These are phyloP conservation scores for Cladobotryum mycophilum DNA, from an alignment of 2,329 filamentous ascomycete species.

Conservation along the genomic window DNA sequence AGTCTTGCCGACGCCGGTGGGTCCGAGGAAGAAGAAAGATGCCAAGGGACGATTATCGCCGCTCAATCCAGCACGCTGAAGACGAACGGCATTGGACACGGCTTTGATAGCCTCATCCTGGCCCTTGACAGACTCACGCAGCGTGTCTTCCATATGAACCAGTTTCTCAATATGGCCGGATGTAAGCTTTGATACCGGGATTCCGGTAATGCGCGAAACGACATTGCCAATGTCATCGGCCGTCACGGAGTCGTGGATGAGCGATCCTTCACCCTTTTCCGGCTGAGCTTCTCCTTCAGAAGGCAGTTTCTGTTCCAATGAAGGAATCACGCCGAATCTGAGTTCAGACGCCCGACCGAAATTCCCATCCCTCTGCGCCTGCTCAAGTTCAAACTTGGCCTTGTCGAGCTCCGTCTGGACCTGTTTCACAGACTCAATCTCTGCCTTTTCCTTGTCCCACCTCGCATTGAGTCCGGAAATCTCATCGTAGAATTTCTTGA, in stretches of 20 bases:
- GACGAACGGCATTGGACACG: constrained; percentile 85
- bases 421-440: constrained; percentile 82
- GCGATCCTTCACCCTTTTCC: constrained; percentile 39
- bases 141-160: constrained; percentile 88
- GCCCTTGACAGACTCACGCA: constrained; percentile 77
- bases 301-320: constrained; percentile 71
- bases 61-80: constrained; percentile 86
- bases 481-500: constrained; percentile 73
- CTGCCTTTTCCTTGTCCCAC: constrained; percentile 84
- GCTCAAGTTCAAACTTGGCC: constrained; percentile 77
- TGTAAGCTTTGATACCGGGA: constrained; percentile 87
- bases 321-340: constrained; percentile 80
- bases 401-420: constrained; percentile 84
- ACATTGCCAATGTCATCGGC: constrained; percentile 90
- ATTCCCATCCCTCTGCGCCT: constrained; percentile 79
- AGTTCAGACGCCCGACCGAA: constrained; percentile 88
- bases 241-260: constrained; percentile 93
- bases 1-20: constrained; percentile 95
- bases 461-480: constrained; percentile 66
- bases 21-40: constrained; percentile 96
- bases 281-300: constrained; percentile 55
- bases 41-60: constrained; percentile 88
- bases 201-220: constrained; percentile 85
- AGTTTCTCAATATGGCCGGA: constrained; percentile 91
- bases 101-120: constrained; percentile 91